Evolutionary conservation across 176 grass and related monocot genomes (phyloP).

Genomic region (Pharus latifolius): DNA sequence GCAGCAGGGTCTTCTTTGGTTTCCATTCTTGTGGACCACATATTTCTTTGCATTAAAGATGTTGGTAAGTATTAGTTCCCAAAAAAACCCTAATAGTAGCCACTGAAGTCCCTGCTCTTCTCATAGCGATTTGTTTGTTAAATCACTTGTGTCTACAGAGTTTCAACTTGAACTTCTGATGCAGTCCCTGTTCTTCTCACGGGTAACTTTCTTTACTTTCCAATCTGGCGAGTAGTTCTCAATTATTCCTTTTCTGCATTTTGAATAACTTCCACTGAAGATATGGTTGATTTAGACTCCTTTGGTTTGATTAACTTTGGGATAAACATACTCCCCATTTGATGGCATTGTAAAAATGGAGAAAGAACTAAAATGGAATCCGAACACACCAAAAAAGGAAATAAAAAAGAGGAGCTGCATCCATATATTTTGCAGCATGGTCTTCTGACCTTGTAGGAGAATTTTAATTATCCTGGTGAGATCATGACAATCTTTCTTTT

Average conservation of each 20-base stretch:
- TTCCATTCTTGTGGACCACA: constrained; percentile 93
- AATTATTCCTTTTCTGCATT: background rate
- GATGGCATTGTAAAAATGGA: too few species aligned
- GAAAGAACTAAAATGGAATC: too few species aligned
- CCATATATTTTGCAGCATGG: too few species aligned
- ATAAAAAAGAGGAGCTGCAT: too few species aligned
- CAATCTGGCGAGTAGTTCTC: background rate
- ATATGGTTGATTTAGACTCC: constrained; percentile 23
- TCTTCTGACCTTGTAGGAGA: background rate
- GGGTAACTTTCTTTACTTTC: constrained; percentile 41
- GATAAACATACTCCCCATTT: too few species aligned
- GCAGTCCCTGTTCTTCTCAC: constrained; percentile 93
- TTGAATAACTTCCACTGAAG: constrained; percentile 1
- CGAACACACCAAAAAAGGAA: too few species aligned
- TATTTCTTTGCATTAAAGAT: constrained; percentile 99
- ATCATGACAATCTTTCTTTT: constrained; percentile 9
- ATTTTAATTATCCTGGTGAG: background rate
- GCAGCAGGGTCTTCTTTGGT: constrained; percentile 95
- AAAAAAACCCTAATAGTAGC: background rate
- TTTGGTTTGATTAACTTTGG: too few species aligned
- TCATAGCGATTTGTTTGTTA: constrained; percentile 27
- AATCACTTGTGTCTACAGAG: constrained; percentile 44
- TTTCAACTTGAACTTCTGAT: constrained; percentile 99
- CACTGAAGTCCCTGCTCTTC: background rate
- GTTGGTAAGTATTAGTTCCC: constrained; percentile 49